phyloP scores from a whole-genome alignment of 2,329 filamentous ascomycete genomes.

The Pyrenochaeta sp. region DNA sequence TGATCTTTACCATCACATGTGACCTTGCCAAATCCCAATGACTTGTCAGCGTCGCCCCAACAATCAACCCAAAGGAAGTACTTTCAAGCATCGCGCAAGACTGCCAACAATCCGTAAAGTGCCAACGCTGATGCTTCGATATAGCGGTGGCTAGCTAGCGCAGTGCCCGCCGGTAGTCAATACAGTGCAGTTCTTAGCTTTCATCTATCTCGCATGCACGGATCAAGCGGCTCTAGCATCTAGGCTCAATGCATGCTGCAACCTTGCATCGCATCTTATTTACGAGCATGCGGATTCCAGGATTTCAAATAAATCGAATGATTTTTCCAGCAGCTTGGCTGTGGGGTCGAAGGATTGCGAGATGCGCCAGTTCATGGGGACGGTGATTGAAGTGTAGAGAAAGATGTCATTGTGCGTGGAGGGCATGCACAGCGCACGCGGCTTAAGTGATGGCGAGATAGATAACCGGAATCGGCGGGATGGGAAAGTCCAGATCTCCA shows the following conservation, averaged over 20 bases:
- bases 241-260: background rate
- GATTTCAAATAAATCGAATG: background rate
- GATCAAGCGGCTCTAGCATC: background rate
- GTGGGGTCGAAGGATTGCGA: background rate
- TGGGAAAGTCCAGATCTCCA: background rate
- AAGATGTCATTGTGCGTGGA: background rate
- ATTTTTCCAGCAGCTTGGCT: slow-evolving; percentile 1
- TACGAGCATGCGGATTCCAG: background rate
- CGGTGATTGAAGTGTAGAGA: background rate
- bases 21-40: too few relatives aligned
- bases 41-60: background rate
- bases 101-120: background rate
- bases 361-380: background rate
- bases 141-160: too few relatives aligned
- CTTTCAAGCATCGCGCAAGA: background rate
- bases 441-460: background rate
- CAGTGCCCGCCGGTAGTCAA: too few relatives aligned
- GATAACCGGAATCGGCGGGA: background rate
- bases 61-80: background rate
- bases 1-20: too few relatives aligned
- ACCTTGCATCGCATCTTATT: background rate
- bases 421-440: background rate
- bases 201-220: background rate
- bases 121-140: slow-evolving; percentile 2
- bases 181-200: too few relatives aligned